Evolutionary conservation across 225 moss, liverwort and hornwort species (phyloP).

Genomic region (Bryum argenteum): DNA sequence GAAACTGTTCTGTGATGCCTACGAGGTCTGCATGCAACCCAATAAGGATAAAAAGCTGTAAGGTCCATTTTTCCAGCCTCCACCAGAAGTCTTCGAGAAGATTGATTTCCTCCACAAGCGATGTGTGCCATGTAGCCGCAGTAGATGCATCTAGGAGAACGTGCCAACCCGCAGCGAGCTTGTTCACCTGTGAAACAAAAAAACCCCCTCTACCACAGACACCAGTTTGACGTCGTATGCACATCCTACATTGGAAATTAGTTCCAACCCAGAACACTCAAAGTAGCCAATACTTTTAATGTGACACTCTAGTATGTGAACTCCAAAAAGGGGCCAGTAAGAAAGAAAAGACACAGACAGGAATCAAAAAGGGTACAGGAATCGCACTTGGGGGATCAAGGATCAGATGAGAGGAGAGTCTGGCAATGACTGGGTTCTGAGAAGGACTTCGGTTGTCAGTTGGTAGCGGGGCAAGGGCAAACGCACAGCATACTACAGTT

Average conservation of each 20-base stretch:
- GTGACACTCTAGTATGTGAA: slow-evolving; percentile 32
- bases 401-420: slow-evolving; percentile 7
- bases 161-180: slow-evolving; percentile 55
- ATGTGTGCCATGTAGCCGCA: slow-evolving; percentile 27
- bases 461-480: slow-evolving; percentile 27
- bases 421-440: slow-evolving; percentile 38
- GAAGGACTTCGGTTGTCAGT: slow-evolving; percentile 14
- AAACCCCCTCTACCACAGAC: slow-evolving; percentile 57
- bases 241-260: slow-evolving; percentile 56
- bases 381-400: slow-evolving; percentile 27
- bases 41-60: slow-evolving; percentile 1
- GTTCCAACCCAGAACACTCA: slow-evolving; percentile 43
- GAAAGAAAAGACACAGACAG: slow-evolving; percentile 22
- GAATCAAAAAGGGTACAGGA: slow-evolving; percentile 29
- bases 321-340: slow-evolving; percentile 13
- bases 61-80: slow-evolving; percentile 8
- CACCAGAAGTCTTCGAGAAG: slow-evolving; percentile 22
- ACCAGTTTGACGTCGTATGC: slow-evolving; percentile 49
- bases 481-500: slow-evolving; percentile 35
- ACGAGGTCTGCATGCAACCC: slow-evolving; percentile 21
- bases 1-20: slow-evolving; percentile 7
- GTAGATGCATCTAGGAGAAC: slow-evolving; percentile 32
- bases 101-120: slow-evolving; percentile 26
- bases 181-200: slow-evolving; percentile 62
- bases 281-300: slow-evolving; percentile 36